Percentiles rank a stretch among this genome's conserved stretches.
Evolutionary conservation across 164 flowering plant genomes (phyloP).

Genomic region (Santalum album): DNA sequence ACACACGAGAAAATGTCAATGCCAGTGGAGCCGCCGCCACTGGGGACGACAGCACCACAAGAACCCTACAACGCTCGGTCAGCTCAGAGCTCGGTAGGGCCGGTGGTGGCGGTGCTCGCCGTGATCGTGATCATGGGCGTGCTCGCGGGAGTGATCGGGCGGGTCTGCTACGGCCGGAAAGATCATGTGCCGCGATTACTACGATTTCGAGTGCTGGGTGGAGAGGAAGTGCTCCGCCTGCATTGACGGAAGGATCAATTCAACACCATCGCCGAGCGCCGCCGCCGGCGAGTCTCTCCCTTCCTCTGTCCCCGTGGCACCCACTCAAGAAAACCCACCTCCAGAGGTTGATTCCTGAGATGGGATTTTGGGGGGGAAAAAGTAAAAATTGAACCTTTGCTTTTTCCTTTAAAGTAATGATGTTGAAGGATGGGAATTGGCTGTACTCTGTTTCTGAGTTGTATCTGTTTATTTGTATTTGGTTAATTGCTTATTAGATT

Average conservation of each 20-base stretch:
- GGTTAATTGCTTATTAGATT: too few relatives aligned
- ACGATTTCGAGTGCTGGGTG: constrained; percentile 33
- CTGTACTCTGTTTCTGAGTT: too few relatives aligned
- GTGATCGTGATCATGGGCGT: constrained; percentile 25
- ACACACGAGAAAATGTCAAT: constrained; percentile 20
- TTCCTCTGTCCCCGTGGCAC: background rate
- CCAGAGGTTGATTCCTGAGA: too few relatives aligned
- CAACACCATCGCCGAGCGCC: constrained; percentile 8
- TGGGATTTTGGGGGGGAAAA: too few relatives aligned
- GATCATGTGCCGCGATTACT: constrained; percentile 24
- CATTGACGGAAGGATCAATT: constrained; percentile 27
- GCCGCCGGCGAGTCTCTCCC: background rate
- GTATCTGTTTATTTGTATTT: too few relatives aligned
- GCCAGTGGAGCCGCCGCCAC: constrained; percentile 11
- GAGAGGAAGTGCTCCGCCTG: constrained; percentile 39
- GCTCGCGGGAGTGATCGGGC: constrained; percentile 24
- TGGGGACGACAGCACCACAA: constrained; percentile 5
- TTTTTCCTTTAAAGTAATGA: too few relatives aligned
- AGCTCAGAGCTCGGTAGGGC: constrained; percentile 22
- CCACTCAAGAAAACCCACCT: background rate
- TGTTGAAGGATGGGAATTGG: too few relatives aligned
- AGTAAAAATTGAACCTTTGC: too few relatives aligned
- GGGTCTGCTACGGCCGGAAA: constrained; percentile 31
- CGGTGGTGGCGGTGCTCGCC: constrained; percentile 29
- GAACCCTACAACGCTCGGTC: constrained; percentile 8